Conservation (phyloP, 331 rosid genomes). For the Spiraea crenata region DNA sequence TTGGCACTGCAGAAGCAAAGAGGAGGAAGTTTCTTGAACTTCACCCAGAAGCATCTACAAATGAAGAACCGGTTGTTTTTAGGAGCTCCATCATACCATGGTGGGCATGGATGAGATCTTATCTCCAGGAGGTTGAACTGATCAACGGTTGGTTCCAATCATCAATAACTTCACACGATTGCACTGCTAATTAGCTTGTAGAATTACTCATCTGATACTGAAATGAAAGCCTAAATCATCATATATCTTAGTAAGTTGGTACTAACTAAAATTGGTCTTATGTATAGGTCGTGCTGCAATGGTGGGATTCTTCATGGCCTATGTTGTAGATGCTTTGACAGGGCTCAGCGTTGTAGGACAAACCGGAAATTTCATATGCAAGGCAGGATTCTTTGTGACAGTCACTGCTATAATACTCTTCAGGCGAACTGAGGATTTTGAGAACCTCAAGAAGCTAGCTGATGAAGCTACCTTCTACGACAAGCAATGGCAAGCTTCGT, state of each 20-base stretch:
- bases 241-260: neutral
- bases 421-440: constrained; percentile 27
- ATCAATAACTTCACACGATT: neutral
- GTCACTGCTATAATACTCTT: constrained; percentile 31
- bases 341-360: constrained; percentile 44
- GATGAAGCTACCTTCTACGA: constrained; percentile 44
- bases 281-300: constrained; percentile 43
- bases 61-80: constrained; percentile 36
- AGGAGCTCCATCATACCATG: constrained; percentile 42
- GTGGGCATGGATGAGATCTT: constrained; percentile 47
- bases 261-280: neutral
- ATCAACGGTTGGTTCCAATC: constrained; percentile 28
- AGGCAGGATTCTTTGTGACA: constrained; percentile 33
- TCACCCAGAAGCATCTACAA: constrained; percentile 34
- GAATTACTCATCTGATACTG: neutral
- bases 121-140: constrained; percentile 37
- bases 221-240: neutral
- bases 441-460: constrained; percentile 29
- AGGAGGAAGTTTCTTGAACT: constrained; percentile 50
- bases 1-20: constrained; percentile 35
- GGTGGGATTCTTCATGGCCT: constrained; percentile 48
- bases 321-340: constrained; percentile 37
- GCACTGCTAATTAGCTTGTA: neutral
- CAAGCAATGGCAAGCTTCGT: constrained; percentile 47
- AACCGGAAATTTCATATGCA: constrained; percentile 39